Conservation (phyloP, 805 yeast species). For the Metschnikowia drakensbergensis region DNA sequence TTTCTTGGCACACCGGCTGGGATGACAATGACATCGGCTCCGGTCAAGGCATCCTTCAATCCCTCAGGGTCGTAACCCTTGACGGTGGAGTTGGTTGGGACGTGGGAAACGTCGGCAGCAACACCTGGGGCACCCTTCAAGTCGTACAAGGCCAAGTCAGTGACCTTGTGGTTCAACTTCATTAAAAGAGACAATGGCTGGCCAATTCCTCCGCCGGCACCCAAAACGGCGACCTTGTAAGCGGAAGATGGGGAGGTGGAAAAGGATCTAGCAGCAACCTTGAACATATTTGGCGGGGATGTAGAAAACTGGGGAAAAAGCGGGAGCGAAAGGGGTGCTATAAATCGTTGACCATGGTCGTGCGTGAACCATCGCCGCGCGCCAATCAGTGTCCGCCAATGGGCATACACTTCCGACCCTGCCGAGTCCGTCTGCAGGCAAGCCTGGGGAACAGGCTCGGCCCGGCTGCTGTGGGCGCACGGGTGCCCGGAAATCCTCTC, state of each 20-base stretch:
- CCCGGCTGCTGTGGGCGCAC: neutral
- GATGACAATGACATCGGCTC: constrained; percentile 82
- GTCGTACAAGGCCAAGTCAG: constrained; percentile 83
- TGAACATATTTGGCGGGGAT: constrained; percentile 43
- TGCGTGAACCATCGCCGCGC: constrained; percentile 1
- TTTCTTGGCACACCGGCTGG: constrained; percentile 99
- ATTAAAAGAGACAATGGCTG: constrained; percentile 58
- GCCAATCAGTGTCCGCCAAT: constrained; percentile 7
- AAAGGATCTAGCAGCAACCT: constrained; percentile 58
- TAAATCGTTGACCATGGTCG: constrained; percentile 2
- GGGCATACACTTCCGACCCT: neutral
- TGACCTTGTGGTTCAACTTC: constrained; percentile 85
- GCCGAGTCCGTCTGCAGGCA: constrained; percentile 2
- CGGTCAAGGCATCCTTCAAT: constrained; percentile 64
- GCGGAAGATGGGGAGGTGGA: constrained; percentile 63
- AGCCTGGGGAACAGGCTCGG: neutral
- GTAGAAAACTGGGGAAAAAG: neutral
- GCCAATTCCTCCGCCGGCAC: constrained; percentile 95
- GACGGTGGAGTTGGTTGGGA: constrained; percentile 88
- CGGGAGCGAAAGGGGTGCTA: constrained; percentile 5
- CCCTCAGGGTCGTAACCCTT: constrained; percentile 84
- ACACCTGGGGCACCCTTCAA: constrained; percentile 93
- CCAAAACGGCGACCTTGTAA: constrained; percentile 71
- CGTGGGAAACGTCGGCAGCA: constrained; percentile 92
- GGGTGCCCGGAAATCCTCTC: neutral